Percentiles rank a stretch among this genome's conserved stretches.
Evolutionary conservation across 441 rosid species (phyloP).

Genomic region (Gossypium laxum): DNA sequence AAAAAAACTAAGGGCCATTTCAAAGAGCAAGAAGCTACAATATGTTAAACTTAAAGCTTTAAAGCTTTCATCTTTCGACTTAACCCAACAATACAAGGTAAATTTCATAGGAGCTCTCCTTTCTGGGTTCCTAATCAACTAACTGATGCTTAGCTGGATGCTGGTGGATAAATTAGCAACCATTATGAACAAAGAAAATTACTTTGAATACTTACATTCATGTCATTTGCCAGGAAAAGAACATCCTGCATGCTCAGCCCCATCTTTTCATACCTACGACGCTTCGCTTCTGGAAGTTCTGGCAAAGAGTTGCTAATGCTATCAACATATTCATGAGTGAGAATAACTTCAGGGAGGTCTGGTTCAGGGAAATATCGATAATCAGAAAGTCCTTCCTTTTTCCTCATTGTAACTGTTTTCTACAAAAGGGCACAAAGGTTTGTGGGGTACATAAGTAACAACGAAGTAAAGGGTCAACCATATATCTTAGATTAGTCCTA

Average conservation of each 20-base stretch:
- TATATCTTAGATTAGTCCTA: conserved; percentile 7
- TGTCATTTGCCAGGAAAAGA: conserved; percentile 84
- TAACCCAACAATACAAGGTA: neutral
- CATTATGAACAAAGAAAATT: neutral
- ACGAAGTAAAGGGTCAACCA: neutral
- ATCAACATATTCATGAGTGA: conserved; percentile 55
- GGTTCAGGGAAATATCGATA: conserved; percentile 94
- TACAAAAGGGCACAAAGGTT: conserved; percentile 27
- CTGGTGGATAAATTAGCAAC: neutral
- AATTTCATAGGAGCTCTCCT: neutral
- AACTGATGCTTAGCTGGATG: neutral
- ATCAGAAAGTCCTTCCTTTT: conserved; percentile 92
- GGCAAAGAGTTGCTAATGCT: conserved; percentile 52
- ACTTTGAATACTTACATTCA: conserved; percentile 44
- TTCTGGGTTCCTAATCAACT: neutral
- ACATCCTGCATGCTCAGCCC: conserved; percentile 84
- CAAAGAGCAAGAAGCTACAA: neutral
- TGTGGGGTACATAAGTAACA: conserved; percentile 8
- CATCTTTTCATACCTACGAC: conserved; percentile 73
- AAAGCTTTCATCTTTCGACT: neutral
- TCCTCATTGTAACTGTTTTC: conserved; percentile 93
- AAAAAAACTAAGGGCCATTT: neutral
- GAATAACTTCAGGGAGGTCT: conserved; percentile 76
- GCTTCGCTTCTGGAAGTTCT: conserved; percentile 82
- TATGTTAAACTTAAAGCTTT: neutral